These are phyloP conservation scores for Dactylellina cionopaga DNA, from an alignment of 2,329 filamentous ascomycete genomes.

Conservation along the genomic window DNA sequence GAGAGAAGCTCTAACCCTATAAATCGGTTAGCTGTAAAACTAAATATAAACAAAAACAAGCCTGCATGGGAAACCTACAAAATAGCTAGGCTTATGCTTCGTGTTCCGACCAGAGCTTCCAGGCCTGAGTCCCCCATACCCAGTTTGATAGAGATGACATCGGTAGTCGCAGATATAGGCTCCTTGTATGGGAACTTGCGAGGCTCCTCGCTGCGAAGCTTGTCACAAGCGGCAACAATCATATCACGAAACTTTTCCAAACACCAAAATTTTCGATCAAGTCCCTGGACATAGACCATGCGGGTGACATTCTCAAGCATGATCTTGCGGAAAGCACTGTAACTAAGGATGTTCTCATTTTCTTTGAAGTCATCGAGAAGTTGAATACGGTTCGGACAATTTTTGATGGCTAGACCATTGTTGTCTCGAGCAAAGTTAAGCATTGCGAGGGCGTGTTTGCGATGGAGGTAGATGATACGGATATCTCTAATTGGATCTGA, in stretches of 20 bases:
- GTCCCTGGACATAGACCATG: slow-evolving; percentile 15
- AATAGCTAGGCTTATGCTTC: slow-evolving; percentile 31
- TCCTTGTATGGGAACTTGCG: slow-evolving; percentile 9
- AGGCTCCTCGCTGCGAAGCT: slow-evolving; percentile 27
- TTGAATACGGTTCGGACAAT: slow-evolving; percentile 14
- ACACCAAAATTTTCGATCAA: slow-evolving; percentile 25
- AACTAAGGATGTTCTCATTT: slow-evolving; percentile 11
- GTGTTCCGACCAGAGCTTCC: slow-evolving; percentile 14
- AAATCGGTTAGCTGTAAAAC: not conserved
- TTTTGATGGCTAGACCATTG: slow-evolving; percentile 26
- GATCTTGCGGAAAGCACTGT: slow-evolving; percentile 38
- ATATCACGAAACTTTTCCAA: slow-evolving; percentile 18
- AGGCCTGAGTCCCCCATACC: not conserved
- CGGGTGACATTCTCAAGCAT: slow-evolving; percentile 39
- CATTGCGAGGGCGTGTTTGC: slow-evolving; percentile 20
- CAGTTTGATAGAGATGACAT: slow-evolving; percentile 15
- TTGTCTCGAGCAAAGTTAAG: slow-evolving; percentile 13
- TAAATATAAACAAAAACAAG: not conserved
- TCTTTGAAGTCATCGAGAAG: slow-evolving; percentile 5
- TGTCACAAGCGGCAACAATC: slow-evolving; percentile 22
- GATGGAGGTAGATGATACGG: slow-evolving; percentile 33
- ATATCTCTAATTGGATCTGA: slow-evolving; percentile 4
- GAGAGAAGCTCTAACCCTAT: slow-evolving; percentile 28
- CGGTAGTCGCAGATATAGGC: not conserved
- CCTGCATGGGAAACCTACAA: slow-evolving; percentile 16